phyloP scores from a whole-genome alignment of 2,329 filamentous ascomycete species.

The Dichotomopilus funicola region DNA sequence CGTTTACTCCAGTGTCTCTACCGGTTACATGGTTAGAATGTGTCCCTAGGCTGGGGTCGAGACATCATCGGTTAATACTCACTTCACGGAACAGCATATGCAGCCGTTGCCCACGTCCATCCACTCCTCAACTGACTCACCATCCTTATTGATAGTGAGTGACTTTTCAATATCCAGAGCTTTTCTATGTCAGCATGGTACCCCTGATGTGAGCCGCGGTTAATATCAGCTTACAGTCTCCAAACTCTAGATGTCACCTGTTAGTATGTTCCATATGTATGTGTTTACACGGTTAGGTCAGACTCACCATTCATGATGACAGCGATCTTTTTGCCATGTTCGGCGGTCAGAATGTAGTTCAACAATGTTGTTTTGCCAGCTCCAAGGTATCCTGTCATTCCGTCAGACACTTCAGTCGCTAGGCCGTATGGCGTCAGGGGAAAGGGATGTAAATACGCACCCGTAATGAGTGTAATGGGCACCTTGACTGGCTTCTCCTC shows the following conservation, averaged over 20 bases:
- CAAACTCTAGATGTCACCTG: conserved; percentile 14
- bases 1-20: conserved; percentile 85
- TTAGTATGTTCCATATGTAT: conserved; percentile 12
- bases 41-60: background rate
- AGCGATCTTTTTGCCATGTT: conserved; percentile 96
- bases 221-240: conserved; percentile 25
- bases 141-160: conserved; percentile 79
- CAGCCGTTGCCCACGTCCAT: conserved; percentile 94
- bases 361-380: conserved; percentile 92
- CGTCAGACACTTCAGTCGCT: conserved; percentile 1
- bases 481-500: conserved; percentile 58
- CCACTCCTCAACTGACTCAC: conserved; percentile 84
- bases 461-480: conserved; percentile 79
- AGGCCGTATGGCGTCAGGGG: background rate
- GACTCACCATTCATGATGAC: conserved; percentile 82
- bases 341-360: conserved; percentile 91
- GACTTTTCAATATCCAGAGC: conserved; percentile 94
- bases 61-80: conserved; percentile 17
- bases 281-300: conserved; percentile 23
- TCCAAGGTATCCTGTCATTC: conserved; percentile 70
- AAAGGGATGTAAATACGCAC: conserved; percentile 40
- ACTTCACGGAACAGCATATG: conserved; percentile 97
- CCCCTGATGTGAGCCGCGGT: background rate
- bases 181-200: conserved; percentile 31
- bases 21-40: no score